A percentile compares a stretch with the other conserved stretches of the same genome.
Evolutionary conservation across 352 stramenopile species (phyloP).

Genomic region (Globisporangium emineosum): DNA sequence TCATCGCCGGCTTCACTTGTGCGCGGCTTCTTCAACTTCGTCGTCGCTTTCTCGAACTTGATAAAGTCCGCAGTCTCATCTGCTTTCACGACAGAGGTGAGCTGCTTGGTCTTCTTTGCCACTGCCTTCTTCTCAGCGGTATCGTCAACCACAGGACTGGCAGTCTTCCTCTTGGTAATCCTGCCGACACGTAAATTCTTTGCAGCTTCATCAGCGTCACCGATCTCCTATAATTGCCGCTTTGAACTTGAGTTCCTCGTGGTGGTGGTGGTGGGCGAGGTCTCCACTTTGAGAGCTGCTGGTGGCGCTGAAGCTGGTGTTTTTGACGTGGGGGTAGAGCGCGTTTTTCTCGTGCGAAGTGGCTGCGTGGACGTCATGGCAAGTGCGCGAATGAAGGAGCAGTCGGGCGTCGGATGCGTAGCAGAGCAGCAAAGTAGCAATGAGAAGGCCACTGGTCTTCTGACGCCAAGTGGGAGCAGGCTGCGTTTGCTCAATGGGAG

Average conservation of each 20-base stretch:
- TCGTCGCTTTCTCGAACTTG: conserved; percentile 3
- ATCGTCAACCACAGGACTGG: background rate
- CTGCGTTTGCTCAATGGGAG: background rate
- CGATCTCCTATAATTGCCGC: background rate
- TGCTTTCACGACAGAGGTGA: background rate
- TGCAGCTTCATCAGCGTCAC: background rate
- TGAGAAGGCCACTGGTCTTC: no score
- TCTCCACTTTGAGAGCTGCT: background rate
- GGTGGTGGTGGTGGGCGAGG: background rate
- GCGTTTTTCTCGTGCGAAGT: background rate
- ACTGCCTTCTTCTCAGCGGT: background rate
- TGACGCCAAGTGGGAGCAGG: background rate
- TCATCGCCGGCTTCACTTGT: background rate
- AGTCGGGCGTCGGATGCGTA: background rate
- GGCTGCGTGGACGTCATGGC: background rate
- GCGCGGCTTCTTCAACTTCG: conserved; percentile 27
- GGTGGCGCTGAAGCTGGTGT: background rate
- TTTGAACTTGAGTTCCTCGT: background rate
- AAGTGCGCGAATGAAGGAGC: background rate
- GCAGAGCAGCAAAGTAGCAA: background rate
- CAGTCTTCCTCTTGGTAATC: background rate
- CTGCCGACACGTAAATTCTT: background rate
- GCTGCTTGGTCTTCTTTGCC: background rate
- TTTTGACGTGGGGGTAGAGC: background rate
- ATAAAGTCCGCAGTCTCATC: background rate